Evolutionary conservation across 306 rosid genomes (phyloP), one percentile per base, ranked within the genome.

Genomic region (Castanea crenata): DNA sequence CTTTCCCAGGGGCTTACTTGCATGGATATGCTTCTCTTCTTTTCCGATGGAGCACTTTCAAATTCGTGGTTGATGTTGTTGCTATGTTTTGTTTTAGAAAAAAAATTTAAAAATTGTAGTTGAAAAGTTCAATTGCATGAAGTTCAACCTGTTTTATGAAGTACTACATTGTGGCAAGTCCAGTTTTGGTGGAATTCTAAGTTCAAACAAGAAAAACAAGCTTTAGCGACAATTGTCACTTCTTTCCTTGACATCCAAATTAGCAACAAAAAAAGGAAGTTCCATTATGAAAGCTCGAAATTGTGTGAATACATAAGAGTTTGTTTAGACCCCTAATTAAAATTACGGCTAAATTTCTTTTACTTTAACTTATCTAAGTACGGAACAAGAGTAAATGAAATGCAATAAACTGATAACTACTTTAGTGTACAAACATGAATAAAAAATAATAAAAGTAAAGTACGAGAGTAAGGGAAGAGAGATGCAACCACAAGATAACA

Each of bases 1-100:
- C 97, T 95, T 81, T 94, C 99, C 71, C 99, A 94, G 99, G 99
- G 73, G 13, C 55, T 65, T 70, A 1, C 49, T 71, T 38, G 44
- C 10, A 38, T 69, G 69, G 76, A 54, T 29, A 21, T 73, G 27
- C 77, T 34, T 82, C 57, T 10, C 2, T 79, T 32, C 3, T 55
- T 54, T 72, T 74, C 35, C 21, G 63, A 38, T 6, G 19, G 55
- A 72, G 75, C 71, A 3, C 19, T 67, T 73, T 27, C 69, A 32
- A 73, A n/a, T 56, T 62, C 76, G 34, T 71, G 76, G 52, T 70
- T 71, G 49, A 44, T 31, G 31, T 21, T 41, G 7, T 44, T 14
- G 67, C 21, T 27, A 15, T 32, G 2, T 65, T 65, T 34, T 34
- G 9, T 3, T 34, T 32, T 32, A 12, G 7, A 32, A 32, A 31